Evolutionary conservation across 1,284 basidiomycete genomes (phyloP).

Genomic region (Amylostereum areolatum): DNA sequence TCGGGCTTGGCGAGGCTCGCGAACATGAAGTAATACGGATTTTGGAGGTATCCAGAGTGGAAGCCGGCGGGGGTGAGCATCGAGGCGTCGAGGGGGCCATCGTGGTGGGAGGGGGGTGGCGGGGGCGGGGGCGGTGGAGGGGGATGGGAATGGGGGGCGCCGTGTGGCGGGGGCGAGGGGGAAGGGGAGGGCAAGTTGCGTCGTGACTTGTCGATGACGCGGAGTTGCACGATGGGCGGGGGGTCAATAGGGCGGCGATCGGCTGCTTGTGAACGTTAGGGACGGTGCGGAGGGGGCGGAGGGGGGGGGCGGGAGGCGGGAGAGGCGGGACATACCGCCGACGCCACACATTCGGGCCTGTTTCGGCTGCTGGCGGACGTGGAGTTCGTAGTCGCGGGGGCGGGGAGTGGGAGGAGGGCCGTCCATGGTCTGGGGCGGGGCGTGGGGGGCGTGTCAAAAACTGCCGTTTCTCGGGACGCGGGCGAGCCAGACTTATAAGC

Average conservation of each 20-base stretch:
- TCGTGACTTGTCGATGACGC: conserved; percentile 71
- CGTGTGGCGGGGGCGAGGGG: conserved; percentile 11
- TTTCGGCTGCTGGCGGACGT: conserved; percentile 83
- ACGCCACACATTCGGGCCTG: conserved; percentile 91
- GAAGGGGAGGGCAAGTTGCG: conserved; percentile 18
- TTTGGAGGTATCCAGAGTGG: conserved; percentile 64
- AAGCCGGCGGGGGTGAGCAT: conserved; percentile 20
- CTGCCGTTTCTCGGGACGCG: too few relatives aligned
- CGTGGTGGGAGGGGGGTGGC: conserved; percentile 4
- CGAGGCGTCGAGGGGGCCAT: conserved; percentile 8
- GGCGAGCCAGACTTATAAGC: too few relatives aligned
- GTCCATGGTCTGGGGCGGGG: conserved; percentile 3
- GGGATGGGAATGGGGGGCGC: too few relatives aligned
- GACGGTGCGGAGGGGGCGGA: conserved; percentile 1
- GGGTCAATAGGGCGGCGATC: conserved; percentile 94
- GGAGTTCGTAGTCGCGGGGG: conserved; percentile 76
- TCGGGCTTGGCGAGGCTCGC: conserved; percentile 84
- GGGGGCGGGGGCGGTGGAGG: too few relatives aligned
- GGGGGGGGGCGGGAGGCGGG: too few relatives aligned
- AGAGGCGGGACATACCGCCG: conserved; percentile 53
- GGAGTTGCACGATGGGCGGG: conserved; percentile 92
- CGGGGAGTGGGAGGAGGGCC: conserved; percentile 12
- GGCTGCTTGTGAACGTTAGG: conserved; percentile 41
- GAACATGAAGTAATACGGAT: conserved; percentile 94
- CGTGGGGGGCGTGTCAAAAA: conserved; percentile 8